Base-by-base conservation (phyloP, 2,329 filamentous ascomycete species). In the Exophiala lecanii-corni region DNA sequence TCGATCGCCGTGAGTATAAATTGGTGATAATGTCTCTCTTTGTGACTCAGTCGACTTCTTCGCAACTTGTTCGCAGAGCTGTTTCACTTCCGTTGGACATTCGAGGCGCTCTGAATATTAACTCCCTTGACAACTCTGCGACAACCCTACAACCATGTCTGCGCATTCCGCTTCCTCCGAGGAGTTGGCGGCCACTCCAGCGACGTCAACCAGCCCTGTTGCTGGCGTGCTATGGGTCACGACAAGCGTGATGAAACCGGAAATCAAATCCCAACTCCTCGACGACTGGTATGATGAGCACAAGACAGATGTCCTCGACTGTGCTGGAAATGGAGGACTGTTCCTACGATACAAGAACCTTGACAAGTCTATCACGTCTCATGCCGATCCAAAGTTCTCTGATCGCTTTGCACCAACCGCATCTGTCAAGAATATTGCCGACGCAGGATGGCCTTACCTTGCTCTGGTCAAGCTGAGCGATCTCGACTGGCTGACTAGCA, bases 151-250 rank as follows among this genome's bases (percentile, higher is more conserved):
- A n/a, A n/a, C n/a, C n/a, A n/a, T n/a, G n/a, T n/a, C n/a, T n/a
- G n/a, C n/a, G n/a, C n/a, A n/a, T n/a, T n/a, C n/a, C n/a, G n/a
- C n/a, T n/a, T n/a, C n/a, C n/a, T n/a, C n/a, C n/a, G n/a, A n/a
- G n/a, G n/a, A n/a, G n/a, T n/a, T n/a, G n/a, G n/a, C n/a, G n/a
- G n/a, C n/a, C n/a, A 72, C 54, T 70, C 71, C 53, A 70, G 72
- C 54, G 69, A 71, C 54, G 61, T 72, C 38, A 71, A 72, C 47
- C 13, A 12, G 15, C 4, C 17, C 33, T 13, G 33, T 21, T n/a
- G 16, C 34, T n/a, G 47, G 47, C 2, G 21, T 49, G 7, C 31
- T 49, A 16, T 49, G 43, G 43, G 39, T 42, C 10, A 46, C 47
- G 5, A 39, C 43, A 9, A 42, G 47, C 20, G 30, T 49, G 9